These are phyloP conservation scores for Candida michaelii DNA, from an alignment of 805 yeast species.

Conservation along the genomic window DNA sequence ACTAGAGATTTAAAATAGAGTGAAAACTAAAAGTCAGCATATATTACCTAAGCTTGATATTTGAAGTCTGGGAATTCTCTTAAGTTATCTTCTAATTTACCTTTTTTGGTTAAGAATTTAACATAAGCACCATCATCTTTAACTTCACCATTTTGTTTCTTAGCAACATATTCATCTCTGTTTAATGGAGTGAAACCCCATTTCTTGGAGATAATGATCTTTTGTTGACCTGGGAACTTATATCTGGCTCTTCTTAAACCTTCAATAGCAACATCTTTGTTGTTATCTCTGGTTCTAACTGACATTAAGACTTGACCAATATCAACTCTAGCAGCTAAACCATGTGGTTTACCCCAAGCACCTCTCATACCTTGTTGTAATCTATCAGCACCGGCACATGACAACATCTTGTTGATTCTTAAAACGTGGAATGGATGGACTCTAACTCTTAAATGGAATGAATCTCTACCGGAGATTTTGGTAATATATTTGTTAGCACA, in stretches of 20 bases:
- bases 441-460: conserved; percentile 99
- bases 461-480: conserved; percentile 96
- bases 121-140: conserved; percentile 99
- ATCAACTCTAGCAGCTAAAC: conserved; percentile 98
- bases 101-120: conserved; percentile 96
- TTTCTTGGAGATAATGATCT: conserved; percentile 97
- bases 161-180: conserved; percentile 94
- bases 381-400: conserved; percentile 99
- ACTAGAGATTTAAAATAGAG: no score
- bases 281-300: conserved; percentile 96
- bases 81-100: conserved; percentile 90
- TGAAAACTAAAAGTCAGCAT: conserved; percentile 1
- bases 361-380: conserved; percentile 99
- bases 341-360: conserved; percentile 99
- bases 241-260: conserved; percentile 99
- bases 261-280: conserved; percentile 97
- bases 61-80: conserved; percentile 88
- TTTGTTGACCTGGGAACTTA: conserved; percentile 99
- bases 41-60: conserved; percentile 40
- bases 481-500: conserved; percentile 99
- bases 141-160: conserved; percentile 96
- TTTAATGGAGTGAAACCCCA: conserved; percentile 99
- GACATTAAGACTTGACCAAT: conserved; percentile 98
- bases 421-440: conserved; percentile 99
- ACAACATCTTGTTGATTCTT: conserved; percentile 99